Conservation (phyloP, 805 yeast genomes). For the Ogataea allantospora region DNA sequence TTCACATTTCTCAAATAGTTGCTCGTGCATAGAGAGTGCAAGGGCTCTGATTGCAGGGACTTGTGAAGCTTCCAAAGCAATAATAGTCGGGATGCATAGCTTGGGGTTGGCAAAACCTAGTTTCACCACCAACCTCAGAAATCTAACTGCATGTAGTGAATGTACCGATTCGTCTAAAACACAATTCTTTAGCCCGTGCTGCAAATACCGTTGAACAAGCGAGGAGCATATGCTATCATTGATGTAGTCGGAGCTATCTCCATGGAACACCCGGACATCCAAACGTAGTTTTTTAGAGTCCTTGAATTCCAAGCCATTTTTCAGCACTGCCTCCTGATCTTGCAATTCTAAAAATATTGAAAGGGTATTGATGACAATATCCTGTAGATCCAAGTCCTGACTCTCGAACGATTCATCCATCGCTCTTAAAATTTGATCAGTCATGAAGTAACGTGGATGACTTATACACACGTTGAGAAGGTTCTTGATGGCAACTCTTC, state of each 20-base stretch:
- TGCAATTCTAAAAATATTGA: slow-evolving; percentile 57
- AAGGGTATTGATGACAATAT: slow-evolving; percentile 55
- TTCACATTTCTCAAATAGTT: slow-evolving; percentile 64
- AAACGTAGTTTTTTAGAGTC: slow-evolving; percentile 35
- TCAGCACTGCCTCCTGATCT: slow-evolving; percentile 44
- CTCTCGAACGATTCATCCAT: slow-evolving; percentile 48
- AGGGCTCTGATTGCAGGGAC: slow-evolving; percentile 40
- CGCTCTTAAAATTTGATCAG: slow-evolving; percentile 49
- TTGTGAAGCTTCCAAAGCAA: slow-evolving; percentile 64
- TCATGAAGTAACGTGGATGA: slow-evolving; percentile 65
- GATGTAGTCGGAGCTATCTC: slow-evolving; percentile 45
- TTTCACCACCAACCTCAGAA: slow-evolving; percentile 53
- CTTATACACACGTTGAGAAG: slow-evolving; percentile 57
- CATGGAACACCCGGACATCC: slow-evolving; percentile 55
- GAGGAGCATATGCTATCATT: slow-evolving; percentile 76
- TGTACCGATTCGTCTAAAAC: slow-evolving; percentile 41
- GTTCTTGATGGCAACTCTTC: slow-evolving; percentile 55
- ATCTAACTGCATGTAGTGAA: slow-evolving; percentile 52
- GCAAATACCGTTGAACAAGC: slow-evolving; percentile 61
- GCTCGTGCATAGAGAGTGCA: slow-evolving; percentile 53
- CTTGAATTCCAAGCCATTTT: slow-evolving; percentile 40
- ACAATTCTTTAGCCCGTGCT: slow-evolving; percentile 48
- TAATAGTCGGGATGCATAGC: slow-evolving; percentile 61
- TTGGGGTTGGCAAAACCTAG: slow-evolving; percentile 78
- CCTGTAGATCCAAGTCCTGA: slow-evolving; percentile 41